Conservation (phyloP, 768 basidiomycete species). For the Mrakia hoshinonis region DNA sequence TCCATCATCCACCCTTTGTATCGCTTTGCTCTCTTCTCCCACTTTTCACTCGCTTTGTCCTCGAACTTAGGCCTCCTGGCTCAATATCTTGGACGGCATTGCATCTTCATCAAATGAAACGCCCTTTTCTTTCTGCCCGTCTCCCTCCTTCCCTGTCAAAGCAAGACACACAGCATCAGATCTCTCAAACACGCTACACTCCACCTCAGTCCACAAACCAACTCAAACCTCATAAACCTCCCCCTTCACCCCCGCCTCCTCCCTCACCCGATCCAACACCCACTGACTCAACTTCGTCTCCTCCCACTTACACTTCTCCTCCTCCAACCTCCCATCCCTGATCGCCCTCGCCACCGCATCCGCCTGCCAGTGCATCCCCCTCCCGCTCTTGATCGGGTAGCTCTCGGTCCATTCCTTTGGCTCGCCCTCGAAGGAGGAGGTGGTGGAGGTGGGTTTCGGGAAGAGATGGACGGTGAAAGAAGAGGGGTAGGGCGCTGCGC, state of each 20-base stretch:
- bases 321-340: constrained; percentile 63
- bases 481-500: constrained; percentile 13
- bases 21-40: neutral
- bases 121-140: no score
- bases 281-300: constrained; percentile 74
- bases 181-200: no score
- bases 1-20: neutral
- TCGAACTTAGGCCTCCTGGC: no score
- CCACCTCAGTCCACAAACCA: no score
- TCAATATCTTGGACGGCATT: no score
- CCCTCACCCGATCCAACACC: constrained; percentile 69
- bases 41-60: no score
- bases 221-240: neutral
- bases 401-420: neutral
- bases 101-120: no score
- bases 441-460: neutral
- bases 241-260: neutral
- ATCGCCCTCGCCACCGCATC: constrained; percentile 78
- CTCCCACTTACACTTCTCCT: constrained; percentile 63
- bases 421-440: neutral
- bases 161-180: no score
- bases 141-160: no score
- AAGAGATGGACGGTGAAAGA: constrained; percentile 22
- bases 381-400: constrained; percentile 48
- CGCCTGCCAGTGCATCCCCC: constrained; percentile 76